These are phyloP conservation scores for Alternaria alternata DNA, from an alignment of 2,329 filamentous ascomycete species.

Conservation along the genomic window DNA sequence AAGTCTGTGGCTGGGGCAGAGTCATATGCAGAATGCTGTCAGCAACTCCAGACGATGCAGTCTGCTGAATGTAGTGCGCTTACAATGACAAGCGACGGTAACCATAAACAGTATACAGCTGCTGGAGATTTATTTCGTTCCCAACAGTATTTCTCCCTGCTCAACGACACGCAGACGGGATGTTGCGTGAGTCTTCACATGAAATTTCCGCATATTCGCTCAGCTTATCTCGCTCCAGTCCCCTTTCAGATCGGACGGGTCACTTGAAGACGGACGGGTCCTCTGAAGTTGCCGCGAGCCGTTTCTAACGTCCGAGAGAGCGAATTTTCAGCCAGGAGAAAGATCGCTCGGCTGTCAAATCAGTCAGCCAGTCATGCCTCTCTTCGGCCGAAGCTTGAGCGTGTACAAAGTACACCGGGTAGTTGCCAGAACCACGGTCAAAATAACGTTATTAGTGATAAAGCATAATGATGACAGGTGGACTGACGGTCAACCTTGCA, in stretches of 20 bases:
- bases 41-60: constrained; percentile 28
- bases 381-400: constrained; percentile 36
- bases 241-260: constrained; percentile 15
- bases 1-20: constrained; percentile 17
- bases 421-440: constrained; percentile 2
- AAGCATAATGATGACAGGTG: constrained; percentile 11
- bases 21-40: constrained; percentile 22
- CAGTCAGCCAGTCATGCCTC: neutral
- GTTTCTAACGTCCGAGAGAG: constrained; percentile 22
- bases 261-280: constrained; percentile 14
- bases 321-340: constrained; percentile 8
- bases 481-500: neutral
- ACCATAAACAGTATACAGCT: neutral
- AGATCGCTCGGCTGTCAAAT: constrained; percentile 21
- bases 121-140: neutral
- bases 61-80: constrained; percentile 22
- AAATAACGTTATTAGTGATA: constrained; percentile 27
- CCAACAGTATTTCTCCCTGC: neutral
- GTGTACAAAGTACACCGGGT: neutral
- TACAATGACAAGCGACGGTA: constrained; percentile 6
- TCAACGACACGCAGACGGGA: neutral
- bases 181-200: neutral
- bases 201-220: neutral
- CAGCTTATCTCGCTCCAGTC: constrained; percentile 6
- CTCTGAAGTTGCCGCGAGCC: constrained; percentile 28